These are phyloP conservation scores for Tolypocladium sp. DNA, from an alignment of 2,329 filamentous ascomycete species.

Conservation along the genomic window DNA sequence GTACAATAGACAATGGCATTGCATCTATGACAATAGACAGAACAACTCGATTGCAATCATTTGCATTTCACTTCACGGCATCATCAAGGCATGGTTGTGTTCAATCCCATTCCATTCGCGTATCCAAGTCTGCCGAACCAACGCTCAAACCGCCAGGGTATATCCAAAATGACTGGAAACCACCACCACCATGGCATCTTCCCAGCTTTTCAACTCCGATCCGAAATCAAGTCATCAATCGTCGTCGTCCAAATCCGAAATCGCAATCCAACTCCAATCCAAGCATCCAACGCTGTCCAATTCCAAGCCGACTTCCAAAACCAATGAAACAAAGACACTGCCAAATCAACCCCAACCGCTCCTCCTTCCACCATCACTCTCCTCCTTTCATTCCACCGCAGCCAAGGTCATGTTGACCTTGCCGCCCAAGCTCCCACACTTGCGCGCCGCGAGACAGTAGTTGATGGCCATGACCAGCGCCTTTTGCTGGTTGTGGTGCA, in stretches of 20 bases:
- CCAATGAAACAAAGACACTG: too few species aligned
- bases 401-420: conserved; percentile 7
- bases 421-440: conserved; percentile 13
- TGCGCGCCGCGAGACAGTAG: conserved; percentile 16
- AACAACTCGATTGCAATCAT: not conserved
- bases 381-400: not conserved
- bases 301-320: too few species aligned
- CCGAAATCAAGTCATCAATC: too few species aligned
- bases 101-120: not conserved
- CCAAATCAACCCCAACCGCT: too few species aligned
- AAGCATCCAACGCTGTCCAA: too few species aligned
- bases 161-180: too few species aligned
- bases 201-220: too few species aligned
- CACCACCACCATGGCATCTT: too few species aligned
- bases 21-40: not conserved
- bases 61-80: not conserved
- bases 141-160: too few species aligned
- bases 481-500: conserved; percentile 15
- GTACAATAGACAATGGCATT: not conserved
- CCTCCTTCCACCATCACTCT: not conserved
- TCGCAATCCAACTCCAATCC: too few species aligned
- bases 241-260: not conserved
- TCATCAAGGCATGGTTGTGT: not conserved
- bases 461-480: conserved; percentile 18
- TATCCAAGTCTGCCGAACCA: not conserved